phyloP scores from a whole-genome alignment of 2,329 filamentous ascomycete species.

The Fusarium illudens region DNA sequence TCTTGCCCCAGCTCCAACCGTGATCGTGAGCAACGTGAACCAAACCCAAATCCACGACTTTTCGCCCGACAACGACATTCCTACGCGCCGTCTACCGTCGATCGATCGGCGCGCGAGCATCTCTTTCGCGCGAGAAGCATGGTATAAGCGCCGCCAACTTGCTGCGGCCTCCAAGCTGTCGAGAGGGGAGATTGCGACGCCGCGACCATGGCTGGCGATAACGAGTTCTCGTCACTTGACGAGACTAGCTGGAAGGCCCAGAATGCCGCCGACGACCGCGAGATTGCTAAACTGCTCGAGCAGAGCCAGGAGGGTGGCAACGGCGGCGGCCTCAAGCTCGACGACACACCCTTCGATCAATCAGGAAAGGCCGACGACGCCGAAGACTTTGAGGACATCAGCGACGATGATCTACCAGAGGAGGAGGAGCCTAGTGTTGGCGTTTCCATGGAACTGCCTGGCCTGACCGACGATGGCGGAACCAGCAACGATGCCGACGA shows the following conservation, averaged over 20 bases:
- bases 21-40: slow-evolving; percentile 37
- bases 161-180: slow-evolving; percentile 37
- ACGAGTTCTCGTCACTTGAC: slow-evolving; percentile 48
- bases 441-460: slow-evolving; percentile 59
- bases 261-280: slow-evolving; percentile 58
- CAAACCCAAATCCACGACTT: slow-evolving; percentile 15
- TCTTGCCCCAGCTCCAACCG: slow-evolving; percentile 14
- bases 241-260: slow-evolving; percentile 53
- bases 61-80: not conserved
- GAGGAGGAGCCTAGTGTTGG: slow-evolving; percentile 68
- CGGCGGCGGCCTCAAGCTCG: slow-evolving; percentile 53
- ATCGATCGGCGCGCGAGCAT: slow-evolving; percentile 9
- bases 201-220: slow-evolving; percentile 46
- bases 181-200: slow-evolving; percentile 35
- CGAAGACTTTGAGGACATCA: slow-evolving; percentile 88
- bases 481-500: slow-evolving; percentile 71
- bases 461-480: slow-evolving; percentile 66
- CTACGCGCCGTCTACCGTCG: slow-evolving; percentile 4
- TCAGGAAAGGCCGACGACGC: slow-evolving; percentile 91
- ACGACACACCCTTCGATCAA: slow-evolving; percentile 63
- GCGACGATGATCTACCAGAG: slow-evolving; percentile 88
- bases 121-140: slow-evolving; percentile 34
- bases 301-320: slow-evolving; percentile 52
- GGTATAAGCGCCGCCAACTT: slow-evolving; percentile 34
- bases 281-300: slow-evolving; percentile 56